phyloP scores from a whole-genome alignment of 768 basidiomycete species.

The Russula earlei region DNA sequence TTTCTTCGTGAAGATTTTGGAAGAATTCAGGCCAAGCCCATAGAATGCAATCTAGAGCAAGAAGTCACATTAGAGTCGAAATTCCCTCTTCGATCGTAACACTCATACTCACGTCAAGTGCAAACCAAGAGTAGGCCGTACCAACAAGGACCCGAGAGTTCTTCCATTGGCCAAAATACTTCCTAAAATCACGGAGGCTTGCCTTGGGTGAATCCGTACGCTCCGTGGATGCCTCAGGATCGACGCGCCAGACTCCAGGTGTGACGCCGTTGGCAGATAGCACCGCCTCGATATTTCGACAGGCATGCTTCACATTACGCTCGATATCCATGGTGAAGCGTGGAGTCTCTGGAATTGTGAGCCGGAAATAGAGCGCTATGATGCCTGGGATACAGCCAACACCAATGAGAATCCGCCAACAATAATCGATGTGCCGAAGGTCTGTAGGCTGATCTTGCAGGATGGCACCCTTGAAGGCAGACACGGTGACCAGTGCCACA shows the following conservation, averaged over 20 bases:
- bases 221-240: slow-evolving; percentile 49
- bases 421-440: slow-evolving; percentile 51
- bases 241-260: slow-evolving; percentile 34
- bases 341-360: slow-evolving; percentile 91
- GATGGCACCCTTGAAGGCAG: slow-evolving; percentile 56
- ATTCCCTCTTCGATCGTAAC: neutral
- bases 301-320: slow-evolving; percentile 67
- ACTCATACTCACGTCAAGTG: slow-evolving; percentile 54
- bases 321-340: slow-evolving; percentile 91
- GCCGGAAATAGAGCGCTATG: slow-evolving; percentile 82
- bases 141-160: slow-evolving; percentile 77
- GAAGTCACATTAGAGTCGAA: neutral
- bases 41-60: slow-evolving; percentile 70
- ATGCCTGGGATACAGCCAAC: slow-evolving; percentile 75
- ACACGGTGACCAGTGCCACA: slow-evolving; percentile 51
- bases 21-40: slow-evolving; percentile 78
- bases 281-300: slow-evolving; percentile 63
- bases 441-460: slow-evolving; percentile 36
- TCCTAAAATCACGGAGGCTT: slow-evolving; percentile 51
- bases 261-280: slow-evolving; percentile 30
- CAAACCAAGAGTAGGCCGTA: slow-evolving; percentile 80
- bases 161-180: slow-evolving; percentile 62
- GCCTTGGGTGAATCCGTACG: slow-evolving; percentile 63
- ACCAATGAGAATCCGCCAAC: slow-evolving; percentile 85
- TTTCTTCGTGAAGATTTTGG: slow-evolving; percentile 57